Base-by-base conservation (phyloP, 2,329 filamentous ascomycete species). In the Madurella fahalii region DNA sequence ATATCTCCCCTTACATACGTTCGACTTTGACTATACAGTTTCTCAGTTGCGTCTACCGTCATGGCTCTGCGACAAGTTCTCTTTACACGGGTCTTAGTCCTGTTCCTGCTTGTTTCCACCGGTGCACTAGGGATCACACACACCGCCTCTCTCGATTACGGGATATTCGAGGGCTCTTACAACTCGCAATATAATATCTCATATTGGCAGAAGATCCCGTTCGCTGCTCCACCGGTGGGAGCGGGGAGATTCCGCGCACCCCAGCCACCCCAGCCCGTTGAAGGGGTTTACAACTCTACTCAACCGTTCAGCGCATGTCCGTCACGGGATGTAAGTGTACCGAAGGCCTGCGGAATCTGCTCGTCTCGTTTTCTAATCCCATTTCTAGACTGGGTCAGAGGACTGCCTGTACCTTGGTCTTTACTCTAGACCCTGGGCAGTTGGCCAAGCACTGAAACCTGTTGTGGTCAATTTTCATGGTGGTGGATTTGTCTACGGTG, bases 351-450 rank as follows among this genome's bases (percentile, higher is more conserved):
- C 67, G 76, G 72, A 55, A 73, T 72, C 4, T 85, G 84, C 64
- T 68, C 84, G 64, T 80, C 80, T 43, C 32, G 40, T 9, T 40
- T 20, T 12, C 40, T 20, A 39, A 2, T 16, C 17, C 2, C 2
- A 13, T 9, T 42, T 72, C 69, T 66, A 78, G 11, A 80, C 79
- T 42, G 77, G 77, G 12, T 74, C 74, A 18, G 82, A 85, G 69
- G 82, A 85, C 62, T 85, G 82, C 59, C 70, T 85, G 13, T 84
- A 83, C 57, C 73, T 86, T 2, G 80, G 80, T 11, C 69, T 86
- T 0, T 85, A 82, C 67, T 76, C 79, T 4, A 75, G 81, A 0
- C 82, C 81, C 2, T 85, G 81, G 81, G 69, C 64, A 0, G 18
- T 52, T 1, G 64, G 64, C 1, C 63, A 72, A n/a, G 67, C 76